Conservation (phyloP, 1,284 basidiomycete species). For the Salmacisia buchloeana region DNA sequence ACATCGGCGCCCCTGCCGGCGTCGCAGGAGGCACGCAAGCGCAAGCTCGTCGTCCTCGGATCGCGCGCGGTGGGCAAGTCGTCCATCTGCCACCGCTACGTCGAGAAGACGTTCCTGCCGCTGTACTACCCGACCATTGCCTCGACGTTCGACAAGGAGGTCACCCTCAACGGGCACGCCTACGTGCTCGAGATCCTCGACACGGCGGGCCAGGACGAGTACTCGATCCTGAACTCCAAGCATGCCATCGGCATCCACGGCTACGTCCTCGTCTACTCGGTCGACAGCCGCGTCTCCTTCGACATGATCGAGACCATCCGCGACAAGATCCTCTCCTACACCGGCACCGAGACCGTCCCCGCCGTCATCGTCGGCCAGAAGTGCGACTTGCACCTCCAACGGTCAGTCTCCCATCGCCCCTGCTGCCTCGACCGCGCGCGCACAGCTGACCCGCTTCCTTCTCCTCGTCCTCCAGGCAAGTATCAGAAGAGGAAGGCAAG, state of each 20-base stretch:
- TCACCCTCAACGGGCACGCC: slow-evolving; percentile 75
- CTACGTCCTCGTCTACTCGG: slow-evolving; percentile 88
- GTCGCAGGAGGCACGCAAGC: slow-evolving; percentile 20
- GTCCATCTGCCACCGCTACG: slow-evolving; percentile 57
- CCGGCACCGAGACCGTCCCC: slow-evolving; percentile 79
- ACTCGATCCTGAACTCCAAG: slow-evolving; percentile 72
- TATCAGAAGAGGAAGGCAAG: slow-evolving; percentile 47
- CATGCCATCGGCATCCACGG: slow-evolving; percentile 78
- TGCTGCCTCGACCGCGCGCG: background rate
- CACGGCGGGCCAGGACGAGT: slow-evolving; percentile 91
- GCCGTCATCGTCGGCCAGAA: slow-evolving; percentile 97
- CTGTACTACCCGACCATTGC: slow-evolving; percentile 94
- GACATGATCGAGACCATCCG: slow-evolving; percentile 93
- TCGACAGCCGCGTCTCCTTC: slow-evolving; percentile 84
- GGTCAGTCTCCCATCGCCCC: background rate
- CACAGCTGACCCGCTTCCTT: background rate
- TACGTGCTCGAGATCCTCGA: slow-evolving; percentile 98
- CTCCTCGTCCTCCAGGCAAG: slow-evolving; percentile 27
- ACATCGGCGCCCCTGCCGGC: background rate
- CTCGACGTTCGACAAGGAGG: slow-evolving; percentile 74
- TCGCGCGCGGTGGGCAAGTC: slow-evolving; percentile 59
- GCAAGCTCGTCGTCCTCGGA: slow-evolving; percentile 49
- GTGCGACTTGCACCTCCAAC: slow-evolving; percentile 63
- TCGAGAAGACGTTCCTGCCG: slow-evolving; percentile 58
- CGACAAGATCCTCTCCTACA: slow-evolving; percentile 95